Evolutionary conservation across 2,329 filamentous ascomycete species (phyloP).

Genomic region (Cladophialophora immunda): DNA sequence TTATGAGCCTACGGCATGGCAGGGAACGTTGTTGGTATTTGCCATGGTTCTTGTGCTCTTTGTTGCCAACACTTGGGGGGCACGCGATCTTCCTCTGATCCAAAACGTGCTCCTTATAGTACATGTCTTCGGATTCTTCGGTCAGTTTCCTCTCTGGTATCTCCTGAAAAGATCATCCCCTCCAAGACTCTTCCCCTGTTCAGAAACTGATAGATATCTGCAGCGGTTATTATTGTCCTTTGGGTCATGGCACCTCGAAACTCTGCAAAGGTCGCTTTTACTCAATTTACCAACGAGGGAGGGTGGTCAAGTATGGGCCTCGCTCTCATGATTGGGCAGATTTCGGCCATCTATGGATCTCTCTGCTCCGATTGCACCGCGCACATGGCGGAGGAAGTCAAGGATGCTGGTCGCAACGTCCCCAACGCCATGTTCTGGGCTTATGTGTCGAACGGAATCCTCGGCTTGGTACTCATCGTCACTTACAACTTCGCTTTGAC

Average conservation of each 20-base stretch:
- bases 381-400: conserved; percentile 58
- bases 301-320: conserved; percentile 50
- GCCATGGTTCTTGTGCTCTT: conserved; percentile 55
- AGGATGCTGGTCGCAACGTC: conserved; percentile 55
- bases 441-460: conserved; percentile 55
- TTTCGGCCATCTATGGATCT: conserved; percentile 45
- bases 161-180: too few relatives aligned
- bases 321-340: conserved; percentile 50
- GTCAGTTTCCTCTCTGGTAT: too few relatives aligned
- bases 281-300: conserved; percentile 49
- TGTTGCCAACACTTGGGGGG: conserved; percentile 51
- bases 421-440: conserved; percentile 53
- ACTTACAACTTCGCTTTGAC: conserved; percentile 52
- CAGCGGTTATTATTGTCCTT: conserved; percentile 43
- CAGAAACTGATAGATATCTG: not conserved
- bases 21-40: conserved; percentile 59
- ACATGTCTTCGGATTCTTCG: conserved; percentile 50
- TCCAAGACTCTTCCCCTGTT: not conserved
- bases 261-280: conserved; percentile 46
- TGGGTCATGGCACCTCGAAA: conserved; percentile 47
- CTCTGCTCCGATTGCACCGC: conserved; percentile 45
- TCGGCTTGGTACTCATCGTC: conserved; percentile 56
- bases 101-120: conserved; percentile 51
- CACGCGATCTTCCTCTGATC: conserved; percentile 47
- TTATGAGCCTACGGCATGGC: conserved; percentile 56